A percentile compares a stretch with the other conserved stretches of the same genome.
These are phyloP conservation scores for Fragaria nilgerrensis DNA, from an alignment of 306 rosid genomes.

Conservation along the genomic window DNA sequence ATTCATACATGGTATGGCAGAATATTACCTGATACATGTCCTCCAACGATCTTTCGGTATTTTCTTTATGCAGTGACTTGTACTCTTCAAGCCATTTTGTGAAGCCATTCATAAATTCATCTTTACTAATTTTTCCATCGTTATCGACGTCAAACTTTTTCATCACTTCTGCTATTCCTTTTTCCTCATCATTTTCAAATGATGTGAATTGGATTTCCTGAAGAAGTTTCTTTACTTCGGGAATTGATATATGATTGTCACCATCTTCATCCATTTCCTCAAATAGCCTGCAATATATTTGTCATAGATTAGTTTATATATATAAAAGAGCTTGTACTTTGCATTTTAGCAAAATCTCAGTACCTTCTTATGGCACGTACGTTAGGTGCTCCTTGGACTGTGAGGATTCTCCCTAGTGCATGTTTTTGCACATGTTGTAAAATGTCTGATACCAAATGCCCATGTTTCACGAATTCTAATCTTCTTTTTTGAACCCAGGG, in stretches of 20 bases:
- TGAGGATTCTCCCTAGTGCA: constrained; percentile 20
- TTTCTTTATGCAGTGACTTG: constrained; percentile 12
- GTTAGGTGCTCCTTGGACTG: constrained; percentile 19
- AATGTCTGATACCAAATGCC: constrained; percentile 8
- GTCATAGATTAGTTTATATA: not conserved
- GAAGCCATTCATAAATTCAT: constrained; percentile 56
- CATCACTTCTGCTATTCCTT: constrained; percentile 39
- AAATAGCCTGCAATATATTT: constrained; percentile 38
- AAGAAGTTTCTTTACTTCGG: constrained; percentile 41
- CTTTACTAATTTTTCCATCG: constrained; percentile 47
- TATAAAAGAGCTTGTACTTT: not conserved
- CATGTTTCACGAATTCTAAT: constrained; percentile 21
- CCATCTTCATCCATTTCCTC: constrained; percentile 46
- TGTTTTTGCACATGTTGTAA: constrained; percentile 18
- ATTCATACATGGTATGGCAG: not conserved
- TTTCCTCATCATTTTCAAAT: constrained; percentile 30
- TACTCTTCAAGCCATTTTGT: constrained; percentile 29
- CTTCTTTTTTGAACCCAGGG: constrained; percentile 26
- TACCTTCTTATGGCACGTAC: constrained; percentile 15
- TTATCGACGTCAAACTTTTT: constrained; percentile 44
- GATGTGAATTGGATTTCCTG: constrained; percentile 31
- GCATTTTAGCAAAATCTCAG: not conserved
- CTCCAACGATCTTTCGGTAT: not conserved
- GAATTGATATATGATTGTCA: constrained; percentile 28
- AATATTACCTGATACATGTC: constrained; percentile 5